Evolutionary conservation across 371 early-diverging fungal species (phyloP).

Genomic region (Blastocladiella emersonii): DNA sequence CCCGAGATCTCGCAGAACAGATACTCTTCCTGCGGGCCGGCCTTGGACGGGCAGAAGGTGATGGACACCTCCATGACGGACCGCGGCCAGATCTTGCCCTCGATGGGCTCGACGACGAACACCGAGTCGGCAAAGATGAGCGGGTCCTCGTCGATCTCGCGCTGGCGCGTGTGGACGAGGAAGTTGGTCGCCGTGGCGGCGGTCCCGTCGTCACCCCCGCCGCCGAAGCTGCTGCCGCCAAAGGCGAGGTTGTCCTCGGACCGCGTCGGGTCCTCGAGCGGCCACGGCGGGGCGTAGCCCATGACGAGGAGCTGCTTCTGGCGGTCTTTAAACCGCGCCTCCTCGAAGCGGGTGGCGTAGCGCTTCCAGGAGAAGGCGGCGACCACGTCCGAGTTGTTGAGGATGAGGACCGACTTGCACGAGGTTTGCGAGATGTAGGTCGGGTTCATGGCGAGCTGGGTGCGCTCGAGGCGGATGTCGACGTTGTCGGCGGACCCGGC

Average conservation of each 20-base stretch:
- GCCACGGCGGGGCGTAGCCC: background rate
- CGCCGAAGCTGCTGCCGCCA: background rate
- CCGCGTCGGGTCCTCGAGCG: background rate
- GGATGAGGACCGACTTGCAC: background rate
- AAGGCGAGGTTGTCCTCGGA: background rate
- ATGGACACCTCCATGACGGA: background rate
- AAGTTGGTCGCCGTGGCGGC: background rate
- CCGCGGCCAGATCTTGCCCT: background rate
- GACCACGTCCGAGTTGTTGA: background rate
- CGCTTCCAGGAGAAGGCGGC: background rate
- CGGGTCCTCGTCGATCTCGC: background rate
- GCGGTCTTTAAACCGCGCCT: background rate
- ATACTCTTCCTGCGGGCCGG: background rate
- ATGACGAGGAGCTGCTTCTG: background rate
- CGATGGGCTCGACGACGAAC: background rate
- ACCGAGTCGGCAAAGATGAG: background rate
- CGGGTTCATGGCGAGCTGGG: background rate
- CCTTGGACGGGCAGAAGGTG: background rate
- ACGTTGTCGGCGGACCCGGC: slow-evolving; percentile 1
- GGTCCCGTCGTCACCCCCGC: background rate
- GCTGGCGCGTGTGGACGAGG: background rate
- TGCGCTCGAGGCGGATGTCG: background rate
- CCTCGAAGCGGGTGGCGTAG: background rate
- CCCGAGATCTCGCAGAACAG: slow-evolving; percentile 4
- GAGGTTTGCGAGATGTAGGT: slow-evolving; percentile 3